Percentiles rank a stretch among this genome's conserved stretches.
These are phyloP conservation scores for Ascocoryne sarcoides DNA, from an alignment of 2,329 filamentous ascomycete species.

Conservation along the genomic window DNA sequence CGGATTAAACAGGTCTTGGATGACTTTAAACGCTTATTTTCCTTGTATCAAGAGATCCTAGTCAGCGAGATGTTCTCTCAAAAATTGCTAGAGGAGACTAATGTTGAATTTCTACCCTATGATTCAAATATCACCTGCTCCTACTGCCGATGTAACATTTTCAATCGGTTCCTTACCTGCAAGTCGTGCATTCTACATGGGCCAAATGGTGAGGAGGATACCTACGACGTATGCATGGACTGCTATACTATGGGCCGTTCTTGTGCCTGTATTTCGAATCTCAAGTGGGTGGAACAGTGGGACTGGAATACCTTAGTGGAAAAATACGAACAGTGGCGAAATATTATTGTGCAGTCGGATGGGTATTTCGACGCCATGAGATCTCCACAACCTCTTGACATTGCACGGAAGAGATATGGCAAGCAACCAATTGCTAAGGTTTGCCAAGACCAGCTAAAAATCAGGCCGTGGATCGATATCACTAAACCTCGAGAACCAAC, in stretches of 20 bases:
- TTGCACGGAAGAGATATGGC: conserved; percentile 55
- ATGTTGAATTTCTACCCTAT: conserved; percentile 69
- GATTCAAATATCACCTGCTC: conserved; percentile 92
- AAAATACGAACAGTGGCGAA: conserved; percentile 77
- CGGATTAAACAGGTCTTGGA: conserved; percentile 61
- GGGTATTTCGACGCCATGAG: conserved; percentile 54
- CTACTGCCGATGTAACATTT: conserved; percentile 92
- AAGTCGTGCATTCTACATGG: conserved; percentile 65
- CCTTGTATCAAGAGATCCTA: conserved; percentile 68
- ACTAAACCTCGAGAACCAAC: conserved; percentile 32
- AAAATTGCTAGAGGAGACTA: conserved; percentile 50
- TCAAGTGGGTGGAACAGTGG: conserved; percentile 92
- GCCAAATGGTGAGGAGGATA: conserved; percentile 66
- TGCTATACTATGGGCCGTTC: conserved; percentile 97
- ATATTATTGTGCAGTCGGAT: conserved; percentile 66
- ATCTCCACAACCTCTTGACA: conserved; percentile 62
- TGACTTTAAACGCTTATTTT: conserved; percentile 76
- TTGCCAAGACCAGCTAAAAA: conserved; percentile 80
- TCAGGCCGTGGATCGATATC: conserved; percentile 75
- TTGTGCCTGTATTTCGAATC: conserved; percentile 75
- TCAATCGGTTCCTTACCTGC: conserved; percentile 93
- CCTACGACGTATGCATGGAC: conserved; percentile 96
- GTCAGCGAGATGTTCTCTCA: conserved; percentile 78
- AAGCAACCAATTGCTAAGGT: conserved; percentile 83
- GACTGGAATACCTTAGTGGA: conserved; percentile 68